phyloP scores from a whole-genome alignment of 2,329 filamentous ascomycete genomes.

The Nigrospora sphaerica region DNA sequence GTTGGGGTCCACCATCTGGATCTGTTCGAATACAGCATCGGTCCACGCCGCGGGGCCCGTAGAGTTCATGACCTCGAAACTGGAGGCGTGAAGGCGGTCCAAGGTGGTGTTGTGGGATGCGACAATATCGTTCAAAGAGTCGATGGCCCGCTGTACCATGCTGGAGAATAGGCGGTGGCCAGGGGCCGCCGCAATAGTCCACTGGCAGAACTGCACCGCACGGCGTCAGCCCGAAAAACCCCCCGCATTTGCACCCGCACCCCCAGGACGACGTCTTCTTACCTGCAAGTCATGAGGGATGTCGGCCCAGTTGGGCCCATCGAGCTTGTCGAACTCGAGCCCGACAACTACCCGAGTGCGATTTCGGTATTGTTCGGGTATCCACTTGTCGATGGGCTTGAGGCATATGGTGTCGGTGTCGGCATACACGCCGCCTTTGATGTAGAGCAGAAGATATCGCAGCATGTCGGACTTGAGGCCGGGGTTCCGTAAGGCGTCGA shows the following conservation, averaged over 20 bases:
- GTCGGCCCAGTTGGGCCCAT: not conserved
- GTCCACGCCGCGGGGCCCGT: slow-evolving; percentile 5
- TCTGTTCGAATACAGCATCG: slow-evolving; percentile 2
- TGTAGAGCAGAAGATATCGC: slow-evolving; percentile 5
- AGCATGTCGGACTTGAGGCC: slow-evolving; percentile 8
- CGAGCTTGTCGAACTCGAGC: slow-evolving; percentile 4
- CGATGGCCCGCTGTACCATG: slow-evolving; percentile 1
- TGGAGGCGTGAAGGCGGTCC: not conserved
- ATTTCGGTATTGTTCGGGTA: slow-evolving; percentile 1
- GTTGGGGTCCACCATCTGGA: not conserved
- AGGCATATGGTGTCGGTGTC: slow-evolving; percentile 3
- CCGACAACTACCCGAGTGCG: slow-evolving; percentile 2
- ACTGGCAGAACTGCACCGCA: slow-evolving; percentile 4
- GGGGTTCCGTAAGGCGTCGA: slow-evolving; percentile 5
- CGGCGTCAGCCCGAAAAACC: not conserved
- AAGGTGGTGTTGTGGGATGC: not conserved
- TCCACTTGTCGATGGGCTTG: slow-evolving; percentile 4
- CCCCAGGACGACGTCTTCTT: not conserved
- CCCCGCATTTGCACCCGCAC: no score
- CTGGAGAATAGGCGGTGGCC: slow-evolving; percentile 1
- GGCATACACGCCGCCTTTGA: slow-evolving; percentile 6
- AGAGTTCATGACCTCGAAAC: slow-evolving; percentile 3
- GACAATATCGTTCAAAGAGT: not conserved
- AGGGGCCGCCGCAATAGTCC: slow-evolving; percentile 5
- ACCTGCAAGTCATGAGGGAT: slow-evolving; percentile 2